A percentile compares a stretch with the other conserved stretches of the same genome.
These are phyloP conservation scores for Ramaria rubella DNA, from an alignment of 768 basidiomycete species.

Conservation along the genomic window DNA sequence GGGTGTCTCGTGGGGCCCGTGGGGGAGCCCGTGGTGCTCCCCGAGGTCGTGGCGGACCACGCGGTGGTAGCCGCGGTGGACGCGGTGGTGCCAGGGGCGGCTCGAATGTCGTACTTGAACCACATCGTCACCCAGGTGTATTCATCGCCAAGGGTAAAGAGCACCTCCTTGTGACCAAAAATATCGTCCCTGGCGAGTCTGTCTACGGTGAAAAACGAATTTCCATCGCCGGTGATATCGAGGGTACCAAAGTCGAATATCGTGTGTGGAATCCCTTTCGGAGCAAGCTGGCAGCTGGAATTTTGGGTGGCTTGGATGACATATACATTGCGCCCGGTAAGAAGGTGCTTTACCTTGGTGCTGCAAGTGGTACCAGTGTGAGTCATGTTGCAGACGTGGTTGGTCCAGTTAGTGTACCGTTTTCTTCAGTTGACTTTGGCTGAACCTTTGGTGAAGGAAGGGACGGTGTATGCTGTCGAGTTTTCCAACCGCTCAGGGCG, in stretches of 20 bases:
- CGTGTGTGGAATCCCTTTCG: conserved; percentile 99
- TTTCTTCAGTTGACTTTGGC: conserved; percentile 8
- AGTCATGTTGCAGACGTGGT: conserved; percentile 99
- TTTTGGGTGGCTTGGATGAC: conserved; percentile 89
- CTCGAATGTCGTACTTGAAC: conserved; percentile 85
- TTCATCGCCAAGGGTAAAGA: conserved; percentile 99
- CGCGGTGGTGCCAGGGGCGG: conserved; percentile 75
- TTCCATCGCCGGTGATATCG: conserved; percentile 59
- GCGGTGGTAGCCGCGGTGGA: conserved; percentile 53
- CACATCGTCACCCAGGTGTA: conserved; percentile 89
- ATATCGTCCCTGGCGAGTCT: conserved; percentile 93
- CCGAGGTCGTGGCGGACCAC: conserved; percentile 37
- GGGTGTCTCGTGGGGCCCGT: conserved; percentile 31
- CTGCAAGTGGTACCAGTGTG: conserved; percentile 95
- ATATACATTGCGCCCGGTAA: conserved; percentile 90
- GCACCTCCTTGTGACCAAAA: conserved; percentile 93
- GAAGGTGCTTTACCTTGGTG: conserved; percentile 96
- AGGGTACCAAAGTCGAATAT: conserved; percentile 89
- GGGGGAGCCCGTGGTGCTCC: conserved; percentile 33
- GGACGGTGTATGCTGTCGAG: conserved; percentile 96
- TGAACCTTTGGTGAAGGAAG: conserved; percentile 51
- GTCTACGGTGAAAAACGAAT: conserved; percentile 99
- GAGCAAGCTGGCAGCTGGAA: conserved; percentile 92
- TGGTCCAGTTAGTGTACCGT: conserved; percentile 59
- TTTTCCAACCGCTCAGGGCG: conserved; percentile 95